Evolutionary conservation across 208 protist species (phyloP).

Genomic region (Crithidia brevicula): DNA sequence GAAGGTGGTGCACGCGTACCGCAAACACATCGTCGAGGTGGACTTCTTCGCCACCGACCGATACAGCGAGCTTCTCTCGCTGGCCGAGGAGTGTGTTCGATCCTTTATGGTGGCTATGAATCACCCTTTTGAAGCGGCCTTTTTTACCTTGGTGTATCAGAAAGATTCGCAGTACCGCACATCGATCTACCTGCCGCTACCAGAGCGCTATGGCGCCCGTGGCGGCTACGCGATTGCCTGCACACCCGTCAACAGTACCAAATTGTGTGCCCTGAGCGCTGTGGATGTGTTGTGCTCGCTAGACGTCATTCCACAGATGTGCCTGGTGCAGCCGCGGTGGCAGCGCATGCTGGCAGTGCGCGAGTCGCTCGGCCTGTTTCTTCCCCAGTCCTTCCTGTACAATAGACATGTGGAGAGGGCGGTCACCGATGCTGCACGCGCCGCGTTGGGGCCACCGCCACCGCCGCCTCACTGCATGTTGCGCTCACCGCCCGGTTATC

Average conservation of each 20-base stretch:
- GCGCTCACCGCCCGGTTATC: constrained; percentile 67
- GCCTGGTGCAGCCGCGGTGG: constrained; percentile 32
- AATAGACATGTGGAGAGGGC: not conserved
- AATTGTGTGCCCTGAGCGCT: constrained; percentile 56
- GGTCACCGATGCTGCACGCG: not conserved
- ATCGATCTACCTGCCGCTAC: constrained; percentile 70
- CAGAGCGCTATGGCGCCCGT: constrained; percentile 62
- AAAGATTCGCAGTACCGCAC: constrained; percentile 49
- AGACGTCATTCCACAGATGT: constrained; percentile 44
- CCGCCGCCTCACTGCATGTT: constrained; percentile 19
- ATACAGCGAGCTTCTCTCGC: constrained; percentile 46
- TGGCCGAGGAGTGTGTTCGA: constrained; percentile 44
- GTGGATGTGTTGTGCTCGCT: constrained; percentile 69
- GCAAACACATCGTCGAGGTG: constrained; percentile 61
- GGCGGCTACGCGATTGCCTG: constrained; percentile 62
- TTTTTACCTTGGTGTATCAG: constrained; percentile 43
- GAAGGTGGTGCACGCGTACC: constrained; percentile 25
- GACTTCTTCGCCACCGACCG: constrained; percentile 35
- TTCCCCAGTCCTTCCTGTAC: constrained; percentile 36
- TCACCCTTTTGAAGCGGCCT: constrained; percentile 61
- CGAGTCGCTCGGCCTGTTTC: constrained; percentile 43
- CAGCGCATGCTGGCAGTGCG: constrained; percentile 54
- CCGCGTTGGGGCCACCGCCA: constrained; percentile 8
- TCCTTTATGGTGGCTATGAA: constrained; percentile 53
- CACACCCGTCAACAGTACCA: constrained; percentile 28